Percentiles rank a stretch among this genome's conserved stretches.
phyloP scores from a whole-genome alignment of 2,329 filamentous ascomycete species.

The Colletotrichum karsti region DNA sequence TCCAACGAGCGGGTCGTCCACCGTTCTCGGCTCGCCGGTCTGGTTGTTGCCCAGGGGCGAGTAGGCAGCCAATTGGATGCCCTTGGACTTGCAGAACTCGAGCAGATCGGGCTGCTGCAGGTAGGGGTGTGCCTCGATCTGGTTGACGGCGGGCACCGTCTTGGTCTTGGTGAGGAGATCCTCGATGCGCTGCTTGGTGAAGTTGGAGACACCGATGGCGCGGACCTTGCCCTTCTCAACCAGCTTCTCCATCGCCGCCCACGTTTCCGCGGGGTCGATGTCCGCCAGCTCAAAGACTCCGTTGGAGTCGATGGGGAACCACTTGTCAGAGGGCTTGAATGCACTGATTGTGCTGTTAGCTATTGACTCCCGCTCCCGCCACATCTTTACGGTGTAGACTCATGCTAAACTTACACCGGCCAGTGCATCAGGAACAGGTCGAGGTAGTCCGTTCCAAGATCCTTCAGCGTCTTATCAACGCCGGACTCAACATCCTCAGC shows the following conservation, averaged over 20 bases:
- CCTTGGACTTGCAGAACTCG: slow-evolving; percentile 63
- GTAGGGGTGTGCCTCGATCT: slow-evolving; percentile 76
- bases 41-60: slow-evolving; percentile 69
- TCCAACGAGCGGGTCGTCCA: slow-evolving; percentile 58
- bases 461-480: slow-evolving; percentile 55
- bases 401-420: slow-evolving; percentile 42
- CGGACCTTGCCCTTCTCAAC: slow-evolving; percentile 46
- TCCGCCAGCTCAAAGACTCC: slow-evolving; percentile 72
- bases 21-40: slow-evolving; percentile 50
- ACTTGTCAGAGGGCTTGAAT: slow-evolving; percentile 59
- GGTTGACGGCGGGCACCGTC: slow-evolving; percentile 69
- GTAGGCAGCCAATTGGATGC: slow-evolving; percentile 70
- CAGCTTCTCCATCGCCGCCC: slow-evolving; percentile 48
- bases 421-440: slow-evolving; percentile 62
- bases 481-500: slow-evolving; percentile 57
- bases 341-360: slow-evolving; percentile 41
- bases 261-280: slow-evolving; percentile 48
- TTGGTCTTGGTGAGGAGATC: slow-evolving; percentile 57
- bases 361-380: too few relatives aligned
- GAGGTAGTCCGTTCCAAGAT: slow-evolving; percentile 60
- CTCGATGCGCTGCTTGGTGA: slow-evolving; percentile 50
- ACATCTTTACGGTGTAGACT: background rate
- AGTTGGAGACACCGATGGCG: slow-evolving; percentile 62
- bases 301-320: slow-evolving; percentile 56
- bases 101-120: slow-evolving; percentile 69